Conservation (phyloP, 148 eudicot genomes). For the Chenopodium suecicum region DNA sequence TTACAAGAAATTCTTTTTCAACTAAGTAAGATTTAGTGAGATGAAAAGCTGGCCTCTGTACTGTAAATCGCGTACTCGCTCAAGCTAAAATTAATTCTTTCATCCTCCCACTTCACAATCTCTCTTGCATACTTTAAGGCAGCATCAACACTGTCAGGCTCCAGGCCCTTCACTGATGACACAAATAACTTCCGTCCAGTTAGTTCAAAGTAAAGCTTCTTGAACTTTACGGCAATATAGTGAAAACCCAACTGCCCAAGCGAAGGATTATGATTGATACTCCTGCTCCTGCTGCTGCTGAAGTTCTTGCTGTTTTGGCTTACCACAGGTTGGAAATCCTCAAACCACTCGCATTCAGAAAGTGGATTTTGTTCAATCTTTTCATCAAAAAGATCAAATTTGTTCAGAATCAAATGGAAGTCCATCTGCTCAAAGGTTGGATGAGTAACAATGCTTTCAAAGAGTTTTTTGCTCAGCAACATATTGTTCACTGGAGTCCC, state of each 20-base stretch:
- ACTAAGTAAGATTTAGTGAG: conserved; percentile 19
- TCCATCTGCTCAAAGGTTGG: conserved; percentile 83
- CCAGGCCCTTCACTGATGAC: conserved; percentile 74
- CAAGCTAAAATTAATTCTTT: conserved; percentile 60
- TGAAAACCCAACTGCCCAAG: conserved; percentile 85
- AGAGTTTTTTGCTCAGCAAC: conserved; percentile 71
- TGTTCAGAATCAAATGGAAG: conserved; percentile 76
- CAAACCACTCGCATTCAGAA: conserved; percentile 80
- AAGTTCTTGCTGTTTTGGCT: conserved; percentile 47
- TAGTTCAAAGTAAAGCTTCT: conserved; percentile 69
- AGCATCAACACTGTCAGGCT: conserved; percentile 71
- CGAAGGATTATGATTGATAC: conserved; percentile 59
- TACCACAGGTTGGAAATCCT: conserved; percentile 79
- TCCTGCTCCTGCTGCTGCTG: conserved; percentile 46
- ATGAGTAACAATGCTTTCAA: conserved; percentile 76
- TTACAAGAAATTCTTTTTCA: conserved; percentile 16
- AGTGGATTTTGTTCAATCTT: conserved; percentile 76
- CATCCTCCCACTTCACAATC: conserved; percentile 93
- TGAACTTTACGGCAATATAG: conserved; percentile 85
- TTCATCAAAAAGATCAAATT: conserved; percentile 76
- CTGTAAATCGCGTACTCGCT: conserved; percentile 72
- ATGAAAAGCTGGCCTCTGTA: conserved; percentile 64
- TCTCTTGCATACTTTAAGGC: conserved; percentile 81
- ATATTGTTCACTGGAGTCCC: conserved; percentile 67
- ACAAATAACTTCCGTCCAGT: conserved; percentile 75